A percentile compares a stretch with the other conserved stretches of the same genome.
Evolutionary conservation across 2,329 filamentous ascomycete genomes (phyloP).

Genomic region (Colletotrichum costaricense): DNA sequence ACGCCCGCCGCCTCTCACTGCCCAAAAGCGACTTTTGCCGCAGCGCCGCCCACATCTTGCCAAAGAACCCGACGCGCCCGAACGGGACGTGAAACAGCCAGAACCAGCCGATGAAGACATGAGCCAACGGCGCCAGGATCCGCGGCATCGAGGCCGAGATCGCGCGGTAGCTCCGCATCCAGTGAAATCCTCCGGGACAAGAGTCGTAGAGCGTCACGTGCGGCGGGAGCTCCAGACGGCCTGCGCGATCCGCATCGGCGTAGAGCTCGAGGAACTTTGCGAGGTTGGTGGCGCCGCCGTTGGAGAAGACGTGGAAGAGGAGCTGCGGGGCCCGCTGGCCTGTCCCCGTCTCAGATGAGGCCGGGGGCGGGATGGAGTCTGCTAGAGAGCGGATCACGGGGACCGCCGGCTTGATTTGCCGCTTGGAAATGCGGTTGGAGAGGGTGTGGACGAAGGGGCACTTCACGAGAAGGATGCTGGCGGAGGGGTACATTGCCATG

Average conservation of each 20-base stretch:
- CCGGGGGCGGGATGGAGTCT: slow-evolving; percentile 30
- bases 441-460: slow-evolving; percentile 52
- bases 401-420: slow-evolving; percentile 52
- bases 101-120: slow-evolving; percentile 46
- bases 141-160: slow-evolving; percentile 49
- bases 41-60: slow-evolving; percentile 49
- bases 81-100: slow-evolving; percentile 45
- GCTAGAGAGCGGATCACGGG: slow-evolving; percentile 50
- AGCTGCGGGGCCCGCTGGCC: slow-evolving; percentile 41
- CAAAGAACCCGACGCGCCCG: slow-evolving; percentile 44
- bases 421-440: slow-evolving; percentile 44
- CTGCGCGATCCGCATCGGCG: slow-evolving; percentile 38
- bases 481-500: slow-evolving; percentile 55
- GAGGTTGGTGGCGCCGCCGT: slow-evolving; percentile 60
- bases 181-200: slow-evolving; percentile 57
- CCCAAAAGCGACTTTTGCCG: slow-evolving; percentile 47
- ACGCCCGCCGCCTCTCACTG: slow-evolving; percentile 58
- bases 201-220: slow-evolving; percentile 61
- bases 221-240: slow-evolving; percentile 47
- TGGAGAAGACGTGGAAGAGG: slow-evolving; percentile 63
- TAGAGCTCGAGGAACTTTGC: slow-evolving; percentile 51
- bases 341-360: slow-evolving; percentile 7
- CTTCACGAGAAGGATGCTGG: slow-evolving; percentile 59
- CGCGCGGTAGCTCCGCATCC: slow-evolving; percentile 52
- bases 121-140: slow-evolving; percentile 48